These are phyloP conservation scores for Panaeolus papilionaceus DNA, from an alignment of 768 basidiomycete species.

Conservation along the genomic window DNA sequence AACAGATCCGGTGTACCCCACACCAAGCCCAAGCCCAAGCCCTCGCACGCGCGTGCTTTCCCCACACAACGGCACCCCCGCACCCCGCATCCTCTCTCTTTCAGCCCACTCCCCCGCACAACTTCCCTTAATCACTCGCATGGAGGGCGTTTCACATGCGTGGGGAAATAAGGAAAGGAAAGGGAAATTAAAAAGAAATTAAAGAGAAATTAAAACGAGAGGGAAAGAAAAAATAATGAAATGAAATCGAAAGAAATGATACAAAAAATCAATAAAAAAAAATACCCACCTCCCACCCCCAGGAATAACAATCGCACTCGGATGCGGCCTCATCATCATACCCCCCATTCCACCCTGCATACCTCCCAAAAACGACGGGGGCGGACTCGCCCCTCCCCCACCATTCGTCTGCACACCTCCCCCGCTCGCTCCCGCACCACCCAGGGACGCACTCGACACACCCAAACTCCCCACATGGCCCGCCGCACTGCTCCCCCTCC, in stretches of 20 bases:
- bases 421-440: background rate
- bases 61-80: conserved; percentile 8
- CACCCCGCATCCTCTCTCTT: background rate
- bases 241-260: background rate
- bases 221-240: background rate
- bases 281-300: conserved; percentile 32
- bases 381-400: background rate
- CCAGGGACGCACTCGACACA: background rate
- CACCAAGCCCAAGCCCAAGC: background rate
- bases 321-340: conserved; percentile 48
- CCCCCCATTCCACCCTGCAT: conserved; percentile 15
- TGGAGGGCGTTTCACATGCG: background rate
- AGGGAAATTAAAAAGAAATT: background rate
- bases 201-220: conserved; percentile 12
- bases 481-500: conserved; percentile 33
- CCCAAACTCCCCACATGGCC: conserved; percentile 3
- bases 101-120: background rate
- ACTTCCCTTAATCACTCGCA: background rate
- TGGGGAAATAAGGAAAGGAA: background rate
- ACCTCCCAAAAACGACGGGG: conserved; percentile 43
- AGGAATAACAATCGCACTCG: conserved; percentile 70
- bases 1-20: background rate
- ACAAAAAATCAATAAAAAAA: background rate
- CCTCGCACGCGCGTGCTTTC: background rate
- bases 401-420: background rate